These are phyloP conservation scores for Lepidopterella palustris DNA, from an alignment of 495 filamentous ascomycete species.

Conservation along the genomic window DNA sequence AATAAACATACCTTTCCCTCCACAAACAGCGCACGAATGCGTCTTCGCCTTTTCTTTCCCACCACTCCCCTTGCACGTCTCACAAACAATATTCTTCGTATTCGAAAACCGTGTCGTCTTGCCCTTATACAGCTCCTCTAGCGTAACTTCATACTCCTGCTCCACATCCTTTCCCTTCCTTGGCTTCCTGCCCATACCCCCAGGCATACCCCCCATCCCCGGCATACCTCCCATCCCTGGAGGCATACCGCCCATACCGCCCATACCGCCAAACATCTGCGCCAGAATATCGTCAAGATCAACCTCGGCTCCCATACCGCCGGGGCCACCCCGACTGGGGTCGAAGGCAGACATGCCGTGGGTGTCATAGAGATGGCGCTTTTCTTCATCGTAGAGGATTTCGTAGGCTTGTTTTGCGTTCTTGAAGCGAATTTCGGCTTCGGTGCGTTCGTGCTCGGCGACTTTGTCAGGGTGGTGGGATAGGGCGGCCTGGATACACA, in stretches of 20 bases:
- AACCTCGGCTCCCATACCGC: slow-evolving; percentile 58
- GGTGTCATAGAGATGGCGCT: slow-evolving; percentile 81
- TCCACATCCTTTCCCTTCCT: slow-evolving; percentile 75
- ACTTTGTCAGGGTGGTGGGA: slow-evolving; percentile 94
- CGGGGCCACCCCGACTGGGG: slow-evolving; percentile 46
- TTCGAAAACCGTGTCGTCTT: slow-evolving; percentile 95
- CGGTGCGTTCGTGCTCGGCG: slow-evolving; percentile 71
- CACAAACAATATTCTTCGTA: slow-evolving; percentile 86
- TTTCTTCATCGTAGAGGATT: slow-evolving; percentile 93
- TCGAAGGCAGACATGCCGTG: slow-evolving; percentile 97
- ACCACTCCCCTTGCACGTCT: slow-evolving; percentile 77
- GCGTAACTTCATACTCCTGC: slow-evolving; percentile 77
- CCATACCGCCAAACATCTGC: slow-evolving; percentile 77
- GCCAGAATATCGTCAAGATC: slow-evolving; percentile 86
- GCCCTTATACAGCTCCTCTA: slow-evolving; percentile 96
- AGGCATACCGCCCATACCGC: slow-evolving; percentile 50
- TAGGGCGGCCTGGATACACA: slow-evolving; percentile 62
- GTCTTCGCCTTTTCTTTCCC: slow-evolving; percentile 89
- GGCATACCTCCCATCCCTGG: slow-evolving; percentile 45
- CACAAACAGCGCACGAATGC: slow-evolving; percentile 75
- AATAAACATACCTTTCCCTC: slow-evolving; percentile 53
- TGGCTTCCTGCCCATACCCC: slow-evolving; percentile 50
- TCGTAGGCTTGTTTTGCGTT: slow-evolving; percentile 88
- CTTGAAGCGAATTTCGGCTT: slow-evolving; percentile 87
- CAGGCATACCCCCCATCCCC: slow-evolving; percentile 51